A percentile compares a stretch with the other conserved stretches of the same genome.
These are phyloP conservation scores for Prinsepia uniflora DNA, from an alignment of 306 rosid genomes.

Conservation along the genomic window DNA sequence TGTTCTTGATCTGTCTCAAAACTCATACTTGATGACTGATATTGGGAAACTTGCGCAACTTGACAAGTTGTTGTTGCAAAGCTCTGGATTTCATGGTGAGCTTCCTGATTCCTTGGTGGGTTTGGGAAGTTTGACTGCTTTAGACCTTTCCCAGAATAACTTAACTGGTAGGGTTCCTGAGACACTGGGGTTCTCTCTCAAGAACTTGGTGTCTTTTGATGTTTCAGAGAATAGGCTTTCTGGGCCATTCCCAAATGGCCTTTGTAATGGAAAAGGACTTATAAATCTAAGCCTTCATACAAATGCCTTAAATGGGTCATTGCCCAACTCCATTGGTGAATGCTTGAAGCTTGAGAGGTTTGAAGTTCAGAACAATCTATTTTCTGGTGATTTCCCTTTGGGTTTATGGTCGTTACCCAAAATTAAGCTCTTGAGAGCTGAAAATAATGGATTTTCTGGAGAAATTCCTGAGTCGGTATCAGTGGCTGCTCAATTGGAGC, in stretches of 20 bases:
- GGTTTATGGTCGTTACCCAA: slow-evolving; percentile 75
- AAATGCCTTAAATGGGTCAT: slow-evolving; percentile 59
- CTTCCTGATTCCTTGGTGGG: slow-evolving; percentile 66
- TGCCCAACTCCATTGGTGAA: slow-evolving; percentile 51
- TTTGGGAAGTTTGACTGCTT: slow-evolving; percentile 47
- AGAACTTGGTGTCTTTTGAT: slow-evolving; percentile 76
- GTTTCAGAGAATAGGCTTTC: slow-evolving; percentile 72
- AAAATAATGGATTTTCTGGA: slow-evolving; percentile 79
- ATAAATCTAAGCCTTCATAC: slow-evolving; percentile 63
- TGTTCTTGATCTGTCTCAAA: slow-evolving; percentile 81
- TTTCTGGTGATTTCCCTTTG: slow-evolving; percentile 70
- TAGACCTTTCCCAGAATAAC: slow-evolving; percentile 85
- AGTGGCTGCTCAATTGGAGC: slow-evolving; percentile 77
- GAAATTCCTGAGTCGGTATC: slow-evolving; percentile 76
- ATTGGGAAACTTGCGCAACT: slow-evolving; percentile 68
- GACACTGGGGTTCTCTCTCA: slow-evolving; percentile 54
- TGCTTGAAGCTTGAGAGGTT: slow-evolving; percentile 81
- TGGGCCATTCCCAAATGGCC: slow-evolving; percentile 70
- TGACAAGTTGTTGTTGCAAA: slow-evolving; percentile 56
- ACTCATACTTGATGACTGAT: slow-evolving; percentile 58
- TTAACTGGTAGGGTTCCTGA: slow-evolving; percentile 65
- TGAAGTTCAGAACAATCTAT: slow-evolving; percentile 86
- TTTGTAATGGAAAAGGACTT: slow-evolving; percentile 60
- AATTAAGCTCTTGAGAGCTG: slow-evolving; percentile 85
- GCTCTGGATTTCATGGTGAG: slow-evolving; percentile 80